A percentile compares a stretch with the other conserved stretches of the same genome.
Conservation (phyloP, 1,139 yeast species). For the Hyphopichia buzzinii region DNA sequence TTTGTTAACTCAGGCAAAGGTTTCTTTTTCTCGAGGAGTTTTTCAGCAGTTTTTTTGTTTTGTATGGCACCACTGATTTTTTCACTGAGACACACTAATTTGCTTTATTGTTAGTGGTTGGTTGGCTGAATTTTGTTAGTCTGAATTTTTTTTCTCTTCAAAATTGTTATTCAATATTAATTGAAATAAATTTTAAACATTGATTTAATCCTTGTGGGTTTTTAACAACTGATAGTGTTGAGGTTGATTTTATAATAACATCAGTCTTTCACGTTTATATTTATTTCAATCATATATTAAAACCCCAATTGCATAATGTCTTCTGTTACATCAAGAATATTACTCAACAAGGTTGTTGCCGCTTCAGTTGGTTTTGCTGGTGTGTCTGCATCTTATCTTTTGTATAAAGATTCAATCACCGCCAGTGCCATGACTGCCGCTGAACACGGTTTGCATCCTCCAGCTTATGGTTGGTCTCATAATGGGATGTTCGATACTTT, state of each 20-base stretch:
- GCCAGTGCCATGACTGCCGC: conserved; percentile 99
- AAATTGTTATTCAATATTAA: background rate
- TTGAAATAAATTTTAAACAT: no score
- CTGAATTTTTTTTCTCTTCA: background rate
- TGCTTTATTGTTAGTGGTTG: background rate
- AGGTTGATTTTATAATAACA: background rate
- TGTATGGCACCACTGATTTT: background rate
- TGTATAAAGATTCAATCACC: conserved; percentile 75
- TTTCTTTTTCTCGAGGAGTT: background rate
- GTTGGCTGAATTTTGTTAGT: background rate
- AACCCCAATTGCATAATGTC: conserved; percentile 1
- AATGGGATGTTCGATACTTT: conserved; percentile 88
- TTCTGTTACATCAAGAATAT: conserved; percentile 23
- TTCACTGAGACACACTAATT: background rate
- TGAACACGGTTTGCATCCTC: conserved; percentile 98
- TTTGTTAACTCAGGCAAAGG: background rate
- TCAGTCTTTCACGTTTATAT: background rate
- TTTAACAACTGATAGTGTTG: no score
- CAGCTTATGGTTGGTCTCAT: conserved; percentile 92
- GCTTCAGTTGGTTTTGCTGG: conserved; percentile 71
- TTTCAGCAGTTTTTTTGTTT: background rate
- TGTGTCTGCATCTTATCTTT: conserved; percentile 67
- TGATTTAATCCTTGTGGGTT: background rate
- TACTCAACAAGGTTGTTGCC: conserved; percentile 55
- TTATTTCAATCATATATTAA: background rate